phyloP scores from a whole-genome alignment of 345 rosid genomes.

The Linum trigynum region DNA sequence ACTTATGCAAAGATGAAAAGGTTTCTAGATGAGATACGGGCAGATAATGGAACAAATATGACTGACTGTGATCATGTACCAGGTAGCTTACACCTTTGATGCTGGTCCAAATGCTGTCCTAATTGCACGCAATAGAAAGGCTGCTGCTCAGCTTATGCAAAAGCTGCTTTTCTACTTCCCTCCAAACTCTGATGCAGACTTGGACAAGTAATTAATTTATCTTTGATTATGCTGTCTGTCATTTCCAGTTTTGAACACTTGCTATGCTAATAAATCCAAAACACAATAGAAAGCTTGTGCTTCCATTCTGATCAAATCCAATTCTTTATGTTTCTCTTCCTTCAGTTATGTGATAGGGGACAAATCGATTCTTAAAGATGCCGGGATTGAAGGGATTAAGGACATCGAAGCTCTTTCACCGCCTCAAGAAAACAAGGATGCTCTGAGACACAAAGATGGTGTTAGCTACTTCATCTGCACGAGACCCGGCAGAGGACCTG shows the following conservation, averaged over 20 bases:
- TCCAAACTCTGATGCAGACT: constrained; percentile 56
- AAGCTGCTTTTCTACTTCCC: constrained; percentile 81
- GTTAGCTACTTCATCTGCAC: constrained; percentile 84
- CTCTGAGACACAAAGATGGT: constrained; percentile 55
- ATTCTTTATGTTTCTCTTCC: not conserved
- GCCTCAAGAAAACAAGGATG: constrained; percentile 51
- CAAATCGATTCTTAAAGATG: constrained; percentile 70
- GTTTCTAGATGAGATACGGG: not conserved
- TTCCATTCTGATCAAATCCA: not conserved
- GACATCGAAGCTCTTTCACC: constrained; percentile 46
- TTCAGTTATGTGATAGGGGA: constrained; percentile 78
- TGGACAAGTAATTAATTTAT: constrained; percentile 46
- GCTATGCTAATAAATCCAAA: no score
- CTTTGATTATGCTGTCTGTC: not conserved
- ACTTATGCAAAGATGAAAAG: not conserved
- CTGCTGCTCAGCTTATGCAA: constrained; percentile 63
- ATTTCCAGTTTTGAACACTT: not conserved
- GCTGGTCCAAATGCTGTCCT: constrained; percentile 95
- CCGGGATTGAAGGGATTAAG: constrained; percentile 46
- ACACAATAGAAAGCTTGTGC: not conserved
- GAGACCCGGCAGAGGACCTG: constrained; percentile 79
- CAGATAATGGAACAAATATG: not conserved
- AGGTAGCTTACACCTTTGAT: constrained; percentile 94
- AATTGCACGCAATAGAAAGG: constrained; percentile 51
- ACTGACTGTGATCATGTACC: not conserved